Evolutionary conservation across 78 protist species (phyloP).

Genomic region (slime mould (Dictyostelium discoideum)): DNA sequence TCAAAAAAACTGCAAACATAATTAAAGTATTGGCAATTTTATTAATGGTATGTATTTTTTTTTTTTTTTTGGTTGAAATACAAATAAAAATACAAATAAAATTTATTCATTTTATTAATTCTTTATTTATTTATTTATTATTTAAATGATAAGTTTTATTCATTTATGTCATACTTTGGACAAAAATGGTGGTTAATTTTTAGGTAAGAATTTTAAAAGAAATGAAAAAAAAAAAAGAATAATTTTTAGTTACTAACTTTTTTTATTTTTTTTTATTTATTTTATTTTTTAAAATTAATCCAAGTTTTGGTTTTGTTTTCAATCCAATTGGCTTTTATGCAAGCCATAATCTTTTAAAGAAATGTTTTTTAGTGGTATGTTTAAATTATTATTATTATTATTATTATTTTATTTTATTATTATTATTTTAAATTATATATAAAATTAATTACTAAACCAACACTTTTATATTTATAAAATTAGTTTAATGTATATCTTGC

Average conservation of each 20-base stretch:
- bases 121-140: neutral
- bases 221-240: too few species aligned
- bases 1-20: conserved; percentile 42
- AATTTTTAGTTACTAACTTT: too few species aligned
- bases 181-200: conserved; percentile 76
- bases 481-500: conserved; percentile 27
- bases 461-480: neutral
- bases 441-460: neutral
- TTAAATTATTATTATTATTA: neutral
- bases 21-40: conserved; percentile 34
- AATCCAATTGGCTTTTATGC: conserved; percentile 56
- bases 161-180: conserved; percentile 66
- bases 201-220: neutral
- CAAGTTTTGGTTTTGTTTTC: conserved; percentile 31
- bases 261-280: too few species aligned
- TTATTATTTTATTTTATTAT: too few species aligned
- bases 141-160: conserved; percentile 1
- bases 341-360: conserved; percentile 6
- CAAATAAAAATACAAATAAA: too few species aligned
- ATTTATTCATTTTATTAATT: neutral
- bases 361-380: conserved; percentile 30
- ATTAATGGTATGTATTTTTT: conserved; percentile 10
- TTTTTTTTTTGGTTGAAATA: too few species aligned
- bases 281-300: too few species aligned
- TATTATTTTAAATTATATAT: too few species aligned